These are phyloP conservation scores for Blastomyces silverae DNA, from an alignment of 2,329 filamentous ascomycete genomes.

Conservation along the genomic window DNA sequence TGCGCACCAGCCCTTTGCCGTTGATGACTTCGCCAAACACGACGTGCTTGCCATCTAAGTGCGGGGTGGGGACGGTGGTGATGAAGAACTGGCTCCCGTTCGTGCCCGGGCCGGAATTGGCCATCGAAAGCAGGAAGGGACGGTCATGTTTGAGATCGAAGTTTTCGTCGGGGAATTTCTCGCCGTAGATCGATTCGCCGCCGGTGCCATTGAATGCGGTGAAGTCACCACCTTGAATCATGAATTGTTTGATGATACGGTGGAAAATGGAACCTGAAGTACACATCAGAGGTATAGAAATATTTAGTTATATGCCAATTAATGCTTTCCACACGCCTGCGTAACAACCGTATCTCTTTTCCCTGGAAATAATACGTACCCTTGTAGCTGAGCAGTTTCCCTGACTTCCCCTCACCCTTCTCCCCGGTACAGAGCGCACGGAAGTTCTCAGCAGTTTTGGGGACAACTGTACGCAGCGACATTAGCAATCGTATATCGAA, in stretches of 20 bases:
- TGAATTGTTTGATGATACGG: slow-evolving; percentile 96
- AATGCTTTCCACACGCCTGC: not conserved
- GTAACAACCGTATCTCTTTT: not conserved
- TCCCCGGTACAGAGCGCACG: slow-evolving; percentile 70
- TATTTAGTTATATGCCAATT: not conserved
- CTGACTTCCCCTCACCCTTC: slow-evolving; percentile 72
- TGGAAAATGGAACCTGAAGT: slow-evolving; percentile 71
- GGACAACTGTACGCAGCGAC: slow-evolving; percentile 53
- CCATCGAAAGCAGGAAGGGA: slow-evolving; percentile 94
- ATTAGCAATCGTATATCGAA: slow-evolving; percentile 5
- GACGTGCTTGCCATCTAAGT: slow-evolving; percentile 93
- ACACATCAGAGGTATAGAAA: not conserved
- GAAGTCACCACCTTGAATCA: slow-evolving; percentile 98
- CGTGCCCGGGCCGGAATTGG: slow-evolving; percentile 89
- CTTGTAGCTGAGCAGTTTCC: slow-evolving; percentile 89
- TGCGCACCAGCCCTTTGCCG: slow-evolving; percentile 83
- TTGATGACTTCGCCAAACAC: slow-evolving; percentile 92
- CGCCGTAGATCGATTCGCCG: slow-evolving; percentile 94
- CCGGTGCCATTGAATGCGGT: slow-evolving; percentile 90
- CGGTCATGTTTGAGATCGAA: slow-evolving; percentile 87
- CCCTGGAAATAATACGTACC: slow-evolving; percentile 32
- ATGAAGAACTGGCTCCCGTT: slow-evolving; percentile 99
- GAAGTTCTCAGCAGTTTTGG: slow-evolving; percentile 85
- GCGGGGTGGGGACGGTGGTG: slow-evolving; percentile 89
- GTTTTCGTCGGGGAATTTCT: slow-evolving; percentile 96